These are phyloP conservation scores for Chlorella sp. DNA, from an alignment of 139 green algal genomes.

Conservation along the genomic window DNA sequence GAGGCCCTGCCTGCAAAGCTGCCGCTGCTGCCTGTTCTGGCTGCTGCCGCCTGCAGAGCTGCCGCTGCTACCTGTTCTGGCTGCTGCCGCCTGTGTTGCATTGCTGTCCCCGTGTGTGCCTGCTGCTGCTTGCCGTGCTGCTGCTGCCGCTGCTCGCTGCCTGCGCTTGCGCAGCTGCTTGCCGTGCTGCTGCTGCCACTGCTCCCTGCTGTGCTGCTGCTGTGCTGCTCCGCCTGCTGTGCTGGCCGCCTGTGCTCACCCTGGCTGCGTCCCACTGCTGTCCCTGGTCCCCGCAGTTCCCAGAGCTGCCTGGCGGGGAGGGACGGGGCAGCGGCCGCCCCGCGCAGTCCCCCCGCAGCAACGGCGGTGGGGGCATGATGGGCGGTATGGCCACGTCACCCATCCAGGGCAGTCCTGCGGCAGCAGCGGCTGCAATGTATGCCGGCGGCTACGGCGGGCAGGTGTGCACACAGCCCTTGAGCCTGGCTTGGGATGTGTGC, in stretches of 20 bases:
- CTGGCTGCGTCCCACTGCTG: background rate
- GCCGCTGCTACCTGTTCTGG: background rate
- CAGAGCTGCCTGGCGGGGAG: slow-evolving; percentile 34
- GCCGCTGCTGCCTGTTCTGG: no score
- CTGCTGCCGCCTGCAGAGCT: background rate
- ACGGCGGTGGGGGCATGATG: slow-evolving; percentile 19
- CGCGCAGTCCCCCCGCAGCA: slow-evolving; percentile 22
- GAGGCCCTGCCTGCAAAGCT: background rate
- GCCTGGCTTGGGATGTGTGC: background rate
- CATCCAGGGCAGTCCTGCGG: slow-evolving; percentile 4
- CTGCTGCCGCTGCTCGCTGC: background rate
- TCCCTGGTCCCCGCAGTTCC: slow-evolving; percentile 37
- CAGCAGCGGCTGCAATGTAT: slow-evolving; percentile 18
- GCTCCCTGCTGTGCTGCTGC: background rate
- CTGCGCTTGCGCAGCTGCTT: background rate
- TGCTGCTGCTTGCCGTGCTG: background rate
- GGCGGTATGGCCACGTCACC: background rate
- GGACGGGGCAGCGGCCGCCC: background rate
- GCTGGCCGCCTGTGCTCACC: background rate
- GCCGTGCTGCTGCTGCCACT: background rate
- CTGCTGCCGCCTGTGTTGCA: background rate
- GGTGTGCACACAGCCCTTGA: background rate
- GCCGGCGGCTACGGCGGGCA: slow-evolving; percentile 3
- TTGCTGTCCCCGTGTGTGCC: background rate
- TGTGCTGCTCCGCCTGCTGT: background rate